Evolutionary conservation across 371 early-diverging fungal species (phyloP).

Genomic region (Syncephalastrum contaminatum): DNA sequence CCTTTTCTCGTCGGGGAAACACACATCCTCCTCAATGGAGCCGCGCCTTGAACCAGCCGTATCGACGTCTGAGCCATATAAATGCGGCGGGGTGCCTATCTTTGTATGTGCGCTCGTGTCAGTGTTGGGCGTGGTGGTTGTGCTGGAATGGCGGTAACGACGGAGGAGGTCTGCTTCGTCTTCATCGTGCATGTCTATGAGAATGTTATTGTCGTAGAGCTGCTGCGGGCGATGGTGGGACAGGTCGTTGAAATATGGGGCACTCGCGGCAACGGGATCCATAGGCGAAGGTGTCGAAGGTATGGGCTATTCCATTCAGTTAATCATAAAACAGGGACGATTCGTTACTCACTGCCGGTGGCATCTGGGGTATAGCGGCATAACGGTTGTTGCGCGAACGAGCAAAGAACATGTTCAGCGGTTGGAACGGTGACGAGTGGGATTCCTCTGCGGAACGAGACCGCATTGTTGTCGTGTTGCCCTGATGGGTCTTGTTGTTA

Average conservation of each 20-base stretch:
- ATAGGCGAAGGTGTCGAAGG: too few relatives aligned
- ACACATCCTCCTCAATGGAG: constrained; percentile 43
- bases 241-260: constrained; percentile 1
- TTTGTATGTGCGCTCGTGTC: constrained; percentile 2
- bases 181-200: constrained; percentile 15
- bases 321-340: neutral
- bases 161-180: constrained; percentile 2
- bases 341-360: constrained; percentile 9
- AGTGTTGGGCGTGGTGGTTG: constrained; percentile 3
- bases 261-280: too few relatives aligned
- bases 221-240: neutral
- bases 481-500: neutral
- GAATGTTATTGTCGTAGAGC: constrained; percentile 8
- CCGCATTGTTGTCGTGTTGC: constrained; percentile 1
- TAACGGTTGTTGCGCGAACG: constrained; percentile 15
- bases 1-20: constrained; percentile 41
- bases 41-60: constrained; percentile 22
- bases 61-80: constrained; percentile 24
- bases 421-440: constrained; percentile 13
- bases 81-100: constrained; percentile 9
- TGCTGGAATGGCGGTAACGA: constrained; percentile 4
- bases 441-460: constrained; percentile 1
- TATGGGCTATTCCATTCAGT: too few relatives aligned
- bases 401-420: constrained; percentile 16
- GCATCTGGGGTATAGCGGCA: constrained; percentile 16